Percentiles rank a stretch among this genome's conserved stretches.
phyloP scores from a whole-genome alignment of 73 alveolate genomes.

The Stentor coeruleus region DNA sequence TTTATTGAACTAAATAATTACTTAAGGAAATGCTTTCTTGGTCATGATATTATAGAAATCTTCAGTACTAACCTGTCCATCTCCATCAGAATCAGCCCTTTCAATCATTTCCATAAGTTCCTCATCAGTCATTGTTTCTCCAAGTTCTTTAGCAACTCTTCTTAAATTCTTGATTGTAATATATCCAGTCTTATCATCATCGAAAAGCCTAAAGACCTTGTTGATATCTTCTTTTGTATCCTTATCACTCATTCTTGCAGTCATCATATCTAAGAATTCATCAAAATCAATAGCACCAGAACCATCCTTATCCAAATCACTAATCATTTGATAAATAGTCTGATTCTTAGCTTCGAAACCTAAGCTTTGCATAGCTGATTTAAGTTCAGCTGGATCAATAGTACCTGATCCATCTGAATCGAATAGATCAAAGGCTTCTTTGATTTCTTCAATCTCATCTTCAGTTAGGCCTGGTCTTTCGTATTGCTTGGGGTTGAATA shows the following conservation, averaged over 20 bases:
- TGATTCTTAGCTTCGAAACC: constrained; percentile 80
- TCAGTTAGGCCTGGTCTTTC: constrained; percentile 78
- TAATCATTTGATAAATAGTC: constrained; percentile 67
- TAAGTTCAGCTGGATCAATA: constrained; percentile 77
- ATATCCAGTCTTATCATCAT: constrained; percentile 65
- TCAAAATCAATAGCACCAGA: constrained; percentile 77
- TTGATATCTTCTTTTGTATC: constrained; percentile 73
- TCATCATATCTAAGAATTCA: constrained; percentile 66
- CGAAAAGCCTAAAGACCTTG: constrained; percentile 68
- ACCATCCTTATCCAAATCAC: constrained; percentile 77
- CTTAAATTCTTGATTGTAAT: constrained; percentile 64
- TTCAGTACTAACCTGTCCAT: no score
- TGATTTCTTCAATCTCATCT: constrained; percentile 73
- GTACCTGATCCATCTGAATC: constrained; percentile 73
- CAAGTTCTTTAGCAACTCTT: constrained; percentile 72
- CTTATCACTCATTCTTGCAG: constrained; percentile 67
- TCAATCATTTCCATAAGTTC: constrained; percentile 76
- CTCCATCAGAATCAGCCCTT: constrained; percentile 76
- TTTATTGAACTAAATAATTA: no score
- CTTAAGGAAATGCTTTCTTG: no score
- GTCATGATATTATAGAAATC: no score
- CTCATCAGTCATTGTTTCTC: constrained; percentile 70
- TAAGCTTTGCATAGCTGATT: constrained; percentile 73
- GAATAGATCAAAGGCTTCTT: constrained; percentile 81
- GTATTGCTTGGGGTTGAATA: constrained; percentile 52